Evolutionary conservation across 2,329 filamentous ascomycete genomes (phyloP).

Genomic region (Ophiostoma quercus): DNA sequence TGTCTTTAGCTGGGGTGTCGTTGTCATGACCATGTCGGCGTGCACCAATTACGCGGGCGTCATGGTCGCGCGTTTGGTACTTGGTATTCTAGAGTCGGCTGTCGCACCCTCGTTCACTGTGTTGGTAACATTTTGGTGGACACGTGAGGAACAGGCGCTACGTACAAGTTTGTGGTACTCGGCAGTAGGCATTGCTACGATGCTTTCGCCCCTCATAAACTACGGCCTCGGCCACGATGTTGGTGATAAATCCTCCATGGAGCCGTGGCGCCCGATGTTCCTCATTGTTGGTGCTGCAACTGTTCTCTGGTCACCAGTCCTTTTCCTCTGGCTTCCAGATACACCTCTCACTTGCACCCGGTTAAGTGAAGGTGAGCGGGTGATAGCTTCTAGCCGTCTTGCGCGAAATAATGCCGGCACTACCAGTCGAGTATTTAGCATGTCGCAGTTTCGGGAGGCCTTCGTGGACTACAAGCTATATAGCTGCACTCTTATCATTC

Average conservation of each 20-base stretch:
- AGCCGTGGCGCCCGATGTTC: background rate
- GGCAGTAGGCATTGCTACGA: conserved; percentile 41
- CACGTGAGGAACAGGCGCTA: conserved; percentile 39
- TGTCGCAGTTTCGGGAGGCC: background rate
- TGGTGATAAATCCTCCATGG: background rate
- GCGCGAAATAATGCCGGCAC: background rate
- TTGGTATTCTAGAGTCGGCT: conserved; percentile 19
- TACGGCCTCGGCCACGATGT: conserved; percentile 43
- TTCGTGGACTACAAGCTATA: background rate
- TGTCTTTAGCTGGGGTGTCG: background rate
- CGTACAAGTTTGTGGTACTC: conserved; percentile 41
- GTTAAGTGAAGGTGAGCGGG: background rate
- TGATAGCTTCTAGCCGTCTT: background rate
- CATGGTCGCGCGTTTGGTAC: conserved; percentile 14
- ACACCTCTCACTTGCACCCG: background rate
- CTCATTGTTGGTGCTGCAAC: background rate
- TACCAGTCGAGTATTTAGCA: background rate
- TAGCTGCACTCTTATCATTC: background rate
- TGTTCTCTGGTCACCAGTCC: background rate
- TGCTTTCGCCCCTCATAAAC: conserved; percentile 44
- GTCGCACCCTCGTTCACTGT: conserved; percentile 29
- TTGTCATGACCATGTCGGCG: background rate
- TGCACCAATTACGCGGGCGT: background rate
- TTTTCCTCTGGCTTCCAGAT: background rate
- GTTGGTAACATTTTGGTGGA: conserved; percentile 47